phyloP scores from a whole-genome alignment of 257 asterid genomes.

The Misopates orontium region DNA sequence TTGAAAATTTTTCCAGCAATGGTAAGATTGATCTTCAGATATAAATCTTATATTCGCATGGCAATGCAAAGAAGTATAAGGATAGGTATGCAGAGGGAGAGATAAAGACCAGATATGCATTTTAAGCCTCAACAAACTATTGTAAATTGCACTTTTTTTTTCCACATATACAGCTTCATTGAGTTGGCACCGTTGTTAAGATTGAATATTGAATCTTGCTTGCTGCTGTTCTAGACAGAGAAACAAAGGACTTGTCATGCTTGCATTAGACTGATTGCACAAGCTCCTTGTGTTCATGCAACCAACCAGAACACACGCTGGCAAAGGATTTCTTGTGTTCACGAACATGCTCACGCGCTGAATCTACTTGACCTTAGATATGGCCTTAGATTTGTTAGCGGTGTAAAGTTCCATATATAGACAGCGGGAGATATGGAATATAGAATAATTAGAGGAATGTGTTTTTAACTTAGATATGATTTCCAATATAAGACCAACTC shows the following conservation, averaged over 20 bases:
- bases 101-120: not conserved
- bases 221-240: not conserved
- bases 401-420: not conserved
- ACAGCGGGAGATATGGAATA: not conserved
- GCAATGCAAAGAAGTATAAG: not conserved
- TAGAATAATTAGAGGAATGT: not conserved
- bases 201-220: not conserved
- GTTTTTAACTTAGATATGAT: not conserved
- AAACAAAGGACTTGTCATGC: constrained; percentile 16
- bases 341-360: not conserved
- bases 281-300: not conserved
- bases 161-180: not conserved
- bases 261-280: not conserved
- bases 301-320: not conserved
- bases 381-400: not conserved
- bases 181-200: not conserved
- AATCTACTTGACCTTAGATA: not conserved
- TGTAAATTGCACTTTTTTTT: not conserved
- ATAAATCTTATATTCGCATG: not conserved
- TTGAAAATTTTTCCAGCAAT: not conserved
- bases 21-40: not conserved
- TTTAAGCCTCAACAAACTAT: not conserved
- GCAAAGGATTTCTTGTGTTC: constrained; percentile 8
- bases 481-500: not conserved
- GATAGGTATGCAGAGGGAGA: not conserved